Evolutionary conservation across 163 green algal species (phyloP), one percentile per base, ranked within the genome.

Genomic region (Coccomyxa subellipsoidea): DNA sequence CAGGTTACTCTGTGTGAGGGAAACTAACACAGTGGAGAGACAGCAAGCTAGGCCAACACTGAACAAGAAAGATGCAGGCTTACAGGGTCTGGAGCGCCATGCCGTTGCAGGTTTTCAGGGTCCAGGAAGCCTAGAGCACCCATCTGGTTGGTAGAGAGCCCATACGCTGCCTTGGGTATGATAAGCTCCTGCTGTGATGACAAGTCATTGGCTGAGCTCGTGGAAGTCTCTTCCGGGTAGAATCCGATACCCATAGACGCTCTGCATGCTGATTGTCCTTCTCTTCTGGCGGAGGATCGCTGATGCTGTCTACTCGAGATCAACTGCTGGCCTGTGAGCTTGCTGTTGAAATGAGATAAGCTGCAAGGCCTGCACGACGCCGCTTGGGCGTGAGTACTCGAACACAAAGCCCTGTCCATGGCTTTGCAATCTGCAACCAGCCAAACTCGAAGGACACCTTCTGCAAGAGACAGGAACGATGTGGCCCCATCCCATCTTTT

Each of bases 181-280:
- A 38, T 27, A 38, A 80, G 69, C 15, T 32, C 35, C 29, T 12
- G n/a, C n/a, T n/a, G n/a, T n/a, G n/a, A 25, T 66, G 31, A 80
- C 29, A n/a, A 69, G 38, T 36, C 34, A 66, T 23, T 38, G 36
- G 21, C 29, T 69, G 29, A 38, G 76, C 76, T 80, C 38, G 29
- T 66, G 18, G 29, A 36, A 18, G 36, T 35, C 76, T 59, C 47
- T 8, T 80, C 29, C 23, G 38, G 66, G 10, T 69, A 10, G 34
- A 80, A 80, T 29, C 76, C 76, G 35, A 80, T 80, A 35, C 76
- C 76, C 76, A 80, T 80, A 73, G 66, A 73, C 4, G 66, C 66
- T 73, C 47, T 59, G 47, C 47, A 59, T 59, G 47, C 15, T 59
- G 23, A 12, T 59, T 59, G 47, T 21, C 15, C 47, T 59, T 2